Evolutionary conservation across 208 protist genomes (phyloP), one percentile per base, ranked within the genome.

Genomic region (Leishmania martiniquensis): DNA sequence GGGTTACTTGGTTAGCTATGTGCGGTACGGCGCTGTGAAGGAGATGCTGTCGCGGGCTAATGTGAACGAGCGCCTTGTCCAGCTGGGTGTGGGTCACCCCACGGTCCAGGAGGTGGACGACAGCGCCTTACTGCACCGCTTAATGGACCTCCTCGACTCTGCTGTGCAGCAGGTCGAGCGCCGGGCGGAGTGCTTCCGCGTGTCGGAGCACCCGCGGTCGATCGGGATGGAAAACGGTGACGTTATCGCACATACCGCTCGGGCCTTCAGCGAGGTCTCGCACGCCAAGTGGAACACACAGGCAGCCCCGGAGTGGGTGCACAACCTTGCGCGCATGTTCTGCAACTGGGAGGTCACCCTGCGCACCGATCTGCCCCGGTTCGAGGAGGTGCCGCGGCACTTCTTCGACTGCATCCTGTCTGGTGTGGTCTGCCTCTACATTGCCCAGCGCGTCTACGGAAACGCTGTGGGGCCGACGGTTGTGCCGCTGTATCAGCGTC

Each of bases 321-420:
- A 96, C 72, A 92, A 96, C 67, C 85, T 96, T 2, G 94, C 91
- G 0, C 77, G 87, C 4, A 93, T 93, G 80, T 97, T 96, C 79
- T 92, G 87, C 77, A 95, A 94, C 77, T 97, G 94, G 93, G 94
- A 97, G 47, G 68, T 83, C 12, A 89, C 95, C 82, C 89, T 97
- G 39, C 94, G 94, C 67, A 91, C 81, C 7, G 94, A 97, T 68
- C 76, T 96, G 9, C 85, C 90, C 1, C 82, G 84, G 45, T 87
- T 96, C 29, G 87, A 82, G 32, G 92, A 97, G 66, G 92, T 94
- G 59, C 94, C 94, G 70, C 81, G 89, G 34, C 89, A 89, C 83
- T 87, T 96, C 79, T 97, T 97, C 77, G 91, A 97, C 81, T 87
- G 78, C 83, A 81, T 97, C 37, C 78, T 97, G 13, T 79, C 59